Evolutionary conservation across 75 land plant genomes (phyloP).

Genomic region (Azolla pinnata): DNA sequence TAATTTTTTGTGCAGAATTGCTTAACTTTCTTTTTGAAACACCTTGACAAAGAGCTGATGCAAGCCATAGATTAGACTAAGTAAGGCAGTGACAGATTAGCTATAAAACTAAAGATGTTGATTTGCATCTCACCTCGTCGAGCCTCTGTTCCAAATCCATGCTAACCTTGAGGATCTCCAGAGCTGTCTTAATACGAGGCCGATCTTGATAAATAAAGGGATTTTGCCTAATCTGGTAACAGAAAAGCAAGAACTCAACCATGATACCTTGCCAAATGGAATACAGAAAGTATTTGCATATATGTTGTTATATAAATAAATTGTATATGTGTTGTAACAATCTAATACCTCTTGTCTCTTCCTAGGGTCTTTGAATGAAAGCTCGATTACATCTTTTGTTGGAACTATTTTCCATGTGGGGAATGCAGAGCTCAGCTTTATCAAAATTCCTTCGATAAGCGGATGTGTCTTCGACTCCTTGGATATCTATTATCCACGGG

Average conservation of each 20-base stretch:
- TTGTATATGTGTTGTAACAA: not conserved
- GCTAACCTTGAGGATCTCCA: constrained; percentile 58
- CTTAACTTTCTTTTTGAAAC: too few relatives aligned
- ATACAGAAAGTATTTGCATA: not conserved
- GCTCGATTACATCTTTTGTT: constrained; percentile 29
- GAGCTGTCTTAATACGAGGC: constrained; percentile 62
- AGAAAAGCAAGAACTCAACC: not conserved
- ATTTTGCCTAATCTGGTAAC: constrained; percentile 52
- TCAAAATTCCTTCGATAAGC: constrained; percentile 23
- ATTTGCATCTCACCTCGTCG: too few relatives aligned
- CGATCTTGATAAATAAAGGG: constrained; percentile 58
- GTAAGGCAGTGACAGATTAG: too few relatives aligned
- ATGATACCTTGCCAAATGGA: not conserved
- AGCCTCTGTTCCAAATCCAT: constrained; percentile 45
- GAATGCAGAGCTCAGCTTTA: constrained; percentile 21
- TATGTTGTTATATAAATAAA: not conserved
- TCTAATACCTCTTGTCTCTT: constrained; percentile 25
- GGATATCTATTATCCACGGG: too few relatives aligned
- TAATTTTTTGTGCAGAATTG: too few relatives aligned
- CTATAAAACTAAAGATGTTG: too few relatives aligned
- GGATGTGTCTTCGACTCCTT: constrained; percentile 56
- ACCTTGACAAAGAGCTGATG: too few relatives aligned
- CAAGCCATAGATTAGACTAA: too few relatives aligned
- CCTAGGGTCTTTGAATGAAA: constrained; percentile 24
- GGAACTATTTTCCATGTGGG: constrained; percentile 62